Base-by-base conservation (phyloP, 306 rosid species). In the Abrus pulchellus region DNA sequence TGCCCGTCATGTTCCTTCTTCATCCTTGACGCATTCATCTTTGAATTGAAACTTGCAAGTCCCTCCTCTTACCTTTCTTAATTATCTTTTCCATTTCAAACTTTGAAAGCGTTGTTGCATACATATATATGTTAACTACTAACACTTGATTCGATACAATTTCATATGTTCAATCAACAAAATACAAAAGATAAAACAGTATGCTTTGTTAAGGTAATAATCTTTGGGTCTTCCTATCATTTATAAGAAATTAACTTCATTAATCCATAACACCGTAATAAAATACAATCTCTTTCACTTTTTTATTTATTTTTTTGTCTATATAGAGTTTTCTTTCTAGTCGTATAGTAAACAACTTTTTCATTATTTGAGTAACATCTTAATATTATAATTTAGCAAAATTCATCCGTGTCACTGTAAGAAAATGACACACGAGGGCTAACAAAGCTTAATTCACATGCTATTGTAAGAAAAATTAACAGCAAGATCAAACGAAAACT, bases 31-130 rank as follows among this genome's bases (percentile, higher is more conserved):
- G 30, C 5, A 36, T 76, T 10, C 53, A 9, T 41, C 56, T 30
- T 78, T 78, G 38, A 78, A 78, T 78, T 65, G 8, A 41, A 64
- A 12, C 41, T 52, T 36, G 38, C 73, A 28, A 38, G 10, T 43
- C 41, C 67, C 12, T 34, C 40, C 44, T 61, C 14, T 33, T 34
- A 59, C 14, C 32, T 65, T 36, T 61, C 41, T 61, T 45, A 47
- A 61, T 44, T 60, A 45, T 66, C 53, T 9, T 6, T 55, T 55
- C 27, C 12, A 27, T 29, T 53, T 67, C 4, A 27, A 65, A 41
- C 34, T 56, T 56, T 47, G 13, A 47, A 47, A 47, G 40, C 14
- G 5, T 30, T 30, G 4, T 9, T 9, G 30, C 63, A 29, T 57
- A 57, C 10, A 47, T 11, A 47, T 47, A 47, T 9, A 9, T 47